Evolutionary conservation across 768 basidiomycete species (phyloP).

Genomic region (Leccinum aurantiacum): DNA sequence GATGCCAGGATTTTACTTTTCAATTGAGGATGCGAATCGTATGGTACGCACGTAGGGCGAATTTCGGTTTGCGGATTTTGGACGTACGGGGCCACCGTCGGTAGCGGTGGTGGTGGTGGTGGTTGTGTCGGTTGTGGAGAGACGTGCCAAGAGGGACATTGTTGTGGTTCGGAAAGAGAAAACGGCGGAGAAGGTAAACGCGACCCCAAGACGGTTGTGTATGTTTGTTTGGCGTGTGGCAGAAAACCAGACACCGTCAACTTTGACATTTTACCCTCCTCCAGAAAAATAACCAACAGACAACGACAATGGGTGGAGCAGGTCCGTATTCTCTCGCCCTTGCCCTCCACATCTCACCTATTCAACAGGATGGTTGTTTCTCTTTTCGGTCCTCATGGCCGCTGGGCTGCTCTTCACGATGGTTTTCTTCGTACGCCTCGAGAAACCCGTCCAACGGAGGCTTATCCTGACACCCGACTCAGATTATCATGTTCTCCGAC

Average conservation of each 20-base stretch:
- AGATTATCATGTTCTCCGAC: slow-evolving; percentile 99
- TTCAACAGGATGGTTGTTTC: slow-evolving; percentile 88
- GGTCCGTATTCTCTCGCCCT: slow-evolving; percentile 31
- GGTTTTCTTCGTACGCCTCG: slow-evolving; percentile 92
- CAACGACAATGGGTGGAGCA: slow-evolving; percentile 36
- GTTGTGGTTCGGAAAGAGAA: slow-evolving; percentile 15
- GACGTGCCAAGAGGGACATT: slow-evolving; percentile 34
- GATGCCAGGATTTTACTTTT: slow-evolving; percentile 17
- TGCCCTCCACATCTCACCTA: not conserved
- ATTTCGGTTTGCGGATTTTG: slow-evolving; percentile 30
- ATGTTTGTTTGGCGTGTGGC: slow-evolving; percentile 31
- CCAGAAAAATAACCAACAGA: not conserved
- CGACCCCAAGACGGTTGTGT: slow-evolving; percentile 15
- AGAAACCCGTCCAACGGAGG: not conserved
- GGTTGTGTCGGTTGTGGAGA: slow-evolving; percentile 15
- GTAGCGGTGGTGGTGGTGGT: slow-evolving; percentile 15
- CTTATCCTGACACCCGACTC: slow-evolving; percentile 3
- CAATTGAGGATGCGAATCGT: slow-evolving; percentile 30
- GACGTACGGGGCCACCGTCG: slow-evolving; percentile 32
- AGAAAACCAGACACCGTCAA: slow-evolving; percentile 18
- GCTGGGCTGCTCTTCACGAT: slow-evolving; percentile 95
- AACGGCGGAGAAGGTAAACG: too few relatives aligned
- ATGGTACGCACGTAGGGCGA: slow-evolving; percentile 38
- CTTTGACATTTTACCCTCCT: not conserved
- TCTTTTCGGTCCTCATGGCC: slow-evolving; percentile 94